Base-by-base conservation (phyloP, 2,329 filamentous ascomycete species). In the Tolypocladium album region DNA sequence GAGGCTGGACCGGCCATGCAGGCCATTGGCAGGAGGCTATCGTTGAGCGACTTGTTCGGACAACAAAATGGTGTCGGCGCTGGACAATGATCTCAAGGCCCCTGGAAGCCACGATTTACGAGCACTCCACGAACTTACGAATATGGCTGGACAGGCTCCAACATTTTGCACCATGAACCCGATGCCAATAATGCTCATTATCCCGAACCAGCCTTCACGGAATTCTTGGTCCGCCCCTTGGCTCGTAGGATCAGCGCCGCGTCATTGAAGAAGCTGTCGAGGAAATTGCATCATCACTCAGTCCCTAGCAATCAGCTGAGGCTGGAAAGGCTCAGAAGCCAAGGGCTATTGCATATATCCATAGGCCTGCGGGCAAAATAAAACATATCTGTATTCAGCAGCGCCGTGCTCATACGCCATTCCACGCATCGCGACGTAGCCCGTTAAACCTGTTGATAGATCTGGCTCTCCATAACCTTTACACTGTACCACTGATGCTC, bases 401-500 rank as follows among this genome's bases (percentile, higher is more conserved):
- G 39, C 40, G 50, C 38, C 40, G 15, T 55, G 58, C 58, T 40
- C 20, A 12, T 31, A 17, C 58, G 58, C 58, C 53, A 24, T 56
- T 50, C 52, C 50, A 43, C 20, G 24, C 45, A 55, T 55, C n/a
- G 40, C 43, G 38, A 40, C 27, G 45, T 58, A 34, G 22, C 47
- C 38, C 57, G 13, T 43, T 27, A 27, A n/a, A 52, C 9, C 58
- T 4, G 42, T 45, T 45, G n/a, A 22, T 34, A 22, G 31, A 31
- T 22, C 15, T 39, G 22, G 6, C 8, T n/a, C 39, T 34, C 31
- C 24, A 22, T 43, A 13, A 34, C 52, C 43, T 58, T 73, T 74
- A 88, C 59, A 88, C 84, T 3, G 85, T 87, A 53, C 85, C 85
- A 67, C 85, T 88, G 79, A 99, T 99, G 76, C 93, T 97, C 75